Evolutionary conservation across 352 stramenopile genomes (phyloP).

Genomic region (Globisporangium abappressorium): DNA sequence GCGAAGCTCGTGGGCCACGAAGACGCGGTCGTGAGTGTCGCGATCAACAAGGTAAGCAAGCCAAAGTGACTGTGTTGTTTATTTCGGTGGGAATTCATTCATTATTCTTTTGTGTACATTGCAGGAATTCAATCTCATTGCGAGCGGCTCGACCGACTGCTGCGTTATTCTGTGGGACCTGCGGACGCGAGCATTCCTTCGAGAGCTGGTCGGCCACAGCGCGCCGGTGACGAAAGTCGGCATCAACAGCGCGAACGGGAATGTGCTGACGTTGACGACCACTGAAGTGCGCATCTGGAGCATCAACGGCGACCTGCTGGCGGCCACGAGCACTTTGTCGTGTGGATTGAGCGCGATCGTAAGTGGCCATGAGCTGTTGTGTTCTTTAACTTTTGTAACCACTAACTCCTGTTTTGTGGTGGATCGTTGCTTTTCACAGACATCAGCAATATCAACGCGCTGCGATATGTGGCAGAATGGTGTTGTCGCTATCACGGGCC

Average conservation of each 20-base stretch:
- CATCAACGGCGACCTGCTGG: constrained; percentile 76
- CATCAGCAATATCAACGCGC: constrained; percentile 50
- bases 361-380: constrained; percentile 16
- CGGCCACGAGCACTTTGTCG: constrained; percentile 31
- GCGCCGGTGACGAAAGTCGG: constrained; percentile 46
- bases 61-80: neutral
- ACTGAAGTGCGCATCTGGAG: constrained; percentile 69
- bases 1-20: constrained; percentile 68
- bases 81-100: neutral
- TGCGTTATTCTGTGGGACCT: constrained; percentile 72
- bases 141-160: constrained; percentile 53
- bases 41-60: constrained; percentile 55
- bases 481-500: constrained; percentile 62
- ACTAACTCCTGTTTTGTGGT: neutral
- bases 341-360: constrained; percentile 59
- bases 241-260: constrained; percentile 70
- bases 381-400: neutral
- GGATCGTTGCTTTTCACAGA: constrained; percentile 27
- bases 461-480: constrained; percentile 75
- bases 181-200: constrained; percentile 48
- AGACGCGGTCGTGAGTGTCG: constrained; percentile 53
- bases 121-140: constrained; percentile 66
- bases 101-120: neutral
- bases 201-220: constrained; percentile 56
- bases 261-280: constrained; percentile 49